Percentiles rank a stretch among this genome's conserved stretches.
Evolutionary conservation across 768 basidiomycete species (phyloP).

Genomic region (Mycena latifolia): DNA sequence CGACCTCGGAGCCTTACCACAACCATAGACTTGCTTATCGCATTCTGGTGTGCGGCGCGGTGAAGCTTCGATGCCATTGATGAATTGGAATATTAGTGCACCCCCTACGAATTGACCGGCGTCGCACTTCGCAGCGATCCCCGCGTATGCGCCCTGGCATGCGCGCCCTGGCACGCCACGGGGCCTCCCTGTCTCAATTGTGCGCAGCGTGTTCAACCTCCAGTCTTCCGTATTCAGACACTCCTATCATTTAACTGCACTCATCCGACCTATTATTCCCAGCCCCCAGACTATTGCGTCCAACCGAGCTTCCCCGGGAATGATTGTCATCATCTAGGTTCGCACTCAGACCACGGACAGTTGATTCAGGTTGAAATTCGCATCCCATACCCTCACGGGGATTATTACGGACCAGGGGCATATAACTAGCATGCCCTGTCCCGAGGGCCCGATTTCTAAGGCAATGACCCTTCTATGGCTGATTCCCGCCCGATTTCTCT

Average conservation of each 20-base stretch:
- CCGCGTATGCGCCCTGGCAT: background rate
- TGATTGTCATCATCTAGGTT: too few species aligned
- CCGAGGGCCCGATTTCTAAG: background rate
- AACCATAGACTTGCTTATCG: background rate
- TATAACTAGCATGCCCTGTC: background rate
- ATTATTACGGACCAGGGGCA: background rate
- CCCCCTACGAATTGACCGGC: background rate
- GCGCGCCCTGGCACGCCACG: background rate
- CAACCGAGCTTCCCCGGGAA: too few species aligned
- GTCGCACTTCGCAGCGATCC: background rate
- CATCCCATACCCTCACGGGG: background rate
- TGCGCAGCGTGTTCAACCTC: background rate
- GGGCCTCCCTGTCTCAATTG: background rate
- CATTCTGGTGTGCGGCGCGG: background rate
- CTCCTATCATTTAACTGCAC: background rate
- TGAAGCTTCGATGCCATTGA: background rate
- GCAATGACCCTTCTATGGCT: too few species aligned
- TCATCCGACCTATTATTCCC: background rate
- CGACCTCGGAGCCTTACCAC: background rate
- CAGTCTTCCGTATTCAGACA: background rate
- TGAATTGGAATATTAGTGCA: conserved; percentile 7
- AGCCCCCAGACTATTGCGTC: too few species aligned
- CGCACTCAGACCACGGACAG: background rate
- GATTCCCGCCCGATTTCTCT: too few species aligned
- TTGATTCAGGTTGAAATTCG: conserved; percentile 3